Base-by-base conservation (phyloP, 225 moss, liverwort and hornwort genomes). In the Rhytidiadelphus loreus region DNA sequence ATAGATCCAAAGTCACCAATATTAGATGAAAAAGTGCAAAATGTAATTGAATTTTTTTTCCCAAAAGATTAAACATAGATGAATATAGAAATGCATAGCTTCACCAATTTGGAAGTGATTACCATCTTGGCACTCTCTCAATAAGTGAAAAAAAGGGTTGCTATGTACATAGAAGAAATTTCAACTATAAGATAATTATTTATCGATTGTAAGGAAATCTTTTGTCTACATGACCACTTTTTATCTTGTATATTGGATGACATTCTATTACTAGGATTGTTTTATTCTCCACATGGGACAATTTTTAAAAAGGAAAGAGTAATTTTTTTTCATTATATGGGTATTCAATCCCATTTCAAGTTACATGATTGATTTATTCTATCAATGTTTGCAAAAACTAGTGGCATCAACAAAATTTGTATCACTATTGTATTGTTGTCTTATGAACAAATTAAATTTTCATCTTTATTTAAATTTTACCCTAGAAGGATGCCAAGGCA, bases 401-500 rank as follows among this genome's bases (percentile, higher is more conserved):
- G 8, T 33, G 8, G 8, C 50, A 75, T 13, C 2, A 12, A 33
- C 8, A 50, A 75, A 75, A 8, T 12, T 12, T 75, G 2, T 32
- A 12, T 30, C 3, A 48, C 4, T 33, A 12, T 1, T 12, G 11
- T 48, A 19, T 29, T 12, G 2, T 48, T 74, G 48, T 48, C 7
- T 9, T 20, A 12, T 12, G 1, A 32, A 20, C 2, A 32, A 75
- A 75, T 50, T 7, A 32, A 28, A 1, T 12, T 12, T 3, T 20
- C 32, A 75, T 32, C 12, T 20, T 28, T 48, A 19, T 20, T 32
- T 32, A 2, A 6, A 11, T 30, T 11, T 50, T 75, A 30, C 0
- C 16, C 6, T 29, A 18, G 10, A 11, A 18, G 0, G 11, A 72
- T 0, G 0, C 2, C 0, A 2, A 46, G 11, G 29, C 3, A 18